phyloP scores from a whole-genome alignment of 768 basidiomycete species.

The Amanita molliuscula region DNA sequence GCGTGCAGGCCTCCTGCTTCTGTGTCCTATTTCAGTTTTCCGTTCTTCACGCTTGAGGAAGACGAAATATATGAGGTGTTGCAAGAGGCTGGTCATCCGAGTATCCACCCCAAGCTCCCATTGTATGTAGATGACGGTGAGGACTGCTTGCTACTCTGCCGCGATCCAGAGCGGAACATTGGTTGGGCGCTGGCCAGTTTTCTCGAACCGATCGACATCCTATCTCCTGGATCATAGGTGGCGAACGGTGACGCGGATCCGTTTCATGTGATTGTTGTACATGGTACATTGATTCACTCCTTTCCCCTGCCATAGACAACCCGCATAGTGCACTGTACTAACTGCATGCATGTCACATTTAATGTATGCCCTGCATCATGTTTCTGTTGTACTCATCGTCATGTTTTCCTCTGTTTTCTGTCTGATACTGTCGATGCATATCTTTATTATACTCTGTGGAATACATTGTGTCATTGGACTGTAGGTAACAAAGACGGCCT shows the following conservation, averaged over 20 bases:
- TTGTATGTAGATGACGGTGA: conserved; percentile 69
- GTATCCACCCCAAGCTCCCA: conserved; percentile 61
- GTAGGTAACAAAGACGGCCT: background rate
- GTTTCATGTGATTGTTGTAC: background rate
- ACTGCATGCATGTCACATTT: background rate
- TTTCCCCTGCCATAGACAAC: background rate
- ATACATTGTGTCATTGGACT: background rate
- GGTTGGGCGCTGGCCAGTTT: conserved; percentile 84
- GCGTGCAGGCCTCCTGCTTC: conserved; percentile 53
- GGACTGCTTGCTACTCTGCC: conserved; percentile 69
- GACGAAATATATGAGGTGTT: conserved; percentile 59
- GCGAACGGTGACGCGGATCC: background rate
- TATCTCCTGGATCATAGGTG: background rate
- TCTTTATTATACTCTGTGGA: conserved; percentile 3
- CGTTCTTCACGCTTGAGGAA: conserved; percentile 63
- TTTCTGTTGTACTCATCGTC: background rate
- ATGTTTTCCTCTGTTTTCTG: background rate
- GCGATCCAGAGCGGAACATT: conserved; percentile 42
- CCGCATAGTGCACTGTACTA: background rate
- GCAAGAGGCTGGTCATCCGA: conserved; percentile 72
- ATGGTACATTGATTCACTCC: background rate
- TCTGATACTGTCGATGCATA: background rate
- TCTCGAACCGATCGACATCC: conserved; percentile 43
- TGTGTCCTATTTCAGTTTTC: conserved; percentile 61
- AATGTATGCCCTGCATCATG: background rate